Evolutionary conservation across 2,329 filamentous ascomycete genomes (phyloP), one percentile per base, ranked within the genome.

Genomic region (Orbilia brochopaga): DNA sequence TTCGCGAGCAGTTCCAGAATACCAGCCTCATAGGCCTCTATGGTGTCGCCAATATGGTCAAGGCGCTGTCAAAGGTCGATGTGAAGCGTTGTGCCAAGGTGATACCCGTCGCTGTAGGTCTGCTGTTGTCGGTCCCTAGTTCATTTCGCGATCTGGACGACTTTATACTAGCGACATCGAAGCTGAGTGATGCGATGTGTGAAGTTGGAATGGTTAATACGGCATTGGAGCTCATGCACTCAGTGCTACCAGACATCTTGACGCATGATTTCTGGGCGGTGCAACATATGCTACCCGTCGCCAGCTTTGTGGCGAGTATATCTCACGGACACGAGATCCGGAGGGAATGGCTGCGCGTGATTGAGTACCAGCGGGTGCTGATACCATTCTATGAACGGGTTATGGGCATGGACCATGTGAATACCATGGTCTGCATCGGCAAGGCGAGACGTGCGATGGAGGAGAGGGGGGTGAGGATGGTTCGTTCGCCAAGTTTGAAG

Each of bases 161-260:
- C 15, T 17, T 70, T 8, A n/a, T 58, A 1, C 37, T 48, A 24
- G 35, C 66, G 7, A 52, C 51, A 1, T 50, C 48, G 19, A 51
- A 55, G 10, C 24, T 70, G 5, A 54, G 46, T n/a, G 66, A 70
- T 35, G 54, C 66, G 0, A 64, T 70, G 66, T 50, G 37, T n/a
- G 54, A 63, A 23, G 40, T 64, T 5, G 59, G 66, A 6, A 64
- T 64, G 59, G 30, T 17, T 5, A 6, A 17, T n/a, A 30, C 40
- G 10, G 55, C 59, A 1, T 11, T 37, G 23, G 24, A 15, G 11
- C 32, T 70, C 15, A 13, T 64, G 15, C 23, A 27, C 32, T 19
- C 53, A 21, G 21, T 53, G 6, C 52, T 63, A 24, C 54, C 54
- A 17, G 27, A 2, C 1, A 48, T 40, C 27, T 24, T 10, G 17